phyloP scores from a whole-genome alignment of 2,329 filamentous ascomycete species.

The Magnaporthiopsis poae region DNA sequence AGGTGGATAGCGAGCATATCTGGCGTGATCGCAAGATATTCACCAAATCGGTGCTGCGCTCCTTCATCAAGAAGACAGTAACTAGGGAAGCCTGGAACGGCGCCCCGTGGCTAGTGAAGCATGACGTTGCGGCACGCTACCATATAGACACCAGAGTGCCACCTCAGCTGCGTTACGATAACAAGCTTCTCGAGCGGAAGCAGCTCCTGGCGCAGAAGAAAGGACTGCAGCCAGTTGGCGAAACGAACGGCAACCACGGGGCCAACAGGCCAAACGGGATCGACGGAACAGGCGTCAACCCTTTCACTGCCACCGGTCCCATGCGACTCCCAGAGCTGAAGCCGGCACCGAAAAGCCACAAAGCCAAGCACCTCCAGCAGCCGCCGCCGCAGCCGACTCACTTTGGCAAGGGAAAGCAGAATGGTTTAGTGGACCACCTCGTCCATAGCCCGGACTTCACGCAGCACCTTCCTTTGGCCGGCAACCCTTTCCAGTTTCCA shows the following conservation, averaged over 20 bases:
- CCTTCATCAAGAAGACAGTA: conserved; percentile 93
- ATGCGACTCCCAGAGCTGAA: conserved; percentile 62
- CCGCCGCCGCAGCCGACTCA: conserved; percentile 36
- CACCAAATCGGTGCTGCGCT: conserved; percentile 84
- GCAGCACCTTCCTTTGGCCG: conserved; percentile 27
- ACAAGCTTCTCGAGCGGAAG: conserved; percentile 67
- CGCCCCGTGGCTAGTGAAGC: conserved; percentile 92
- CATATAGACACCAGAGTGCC: conserved; percentile 83
- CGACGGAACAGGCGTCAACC: conserved; percentile 14
- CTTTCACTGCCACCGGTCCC: conserved; percentile 33
- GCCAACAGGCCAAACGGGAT: conserved; percentile 10
- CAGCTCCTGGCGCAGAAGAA: conserved; percentile 59
- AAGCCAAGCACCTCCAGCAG: conserved; percentile 34
- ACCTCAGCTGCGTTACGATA: conserved; percentile 70
- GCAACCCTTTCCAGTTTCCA: conserved; percentile 38
- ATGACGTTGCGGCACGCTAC: conserved; percentile 68
- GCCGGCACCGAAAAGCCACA: conserved; percentile 60
- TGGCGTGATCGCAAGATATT: conserved; percentile 83
- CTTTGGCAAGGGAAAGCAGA: conserved; percentile 28
- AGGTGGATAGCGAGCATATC: conserved; percentile 74
- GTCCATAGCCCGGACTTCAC: neutral
- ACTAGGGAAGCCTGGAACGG: conserved; percentile 85
- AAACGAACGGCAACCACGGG: conserved; percentile 28
- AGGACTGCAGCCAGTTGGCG: conserved; percentile 30
- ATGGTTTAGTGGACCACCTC: conserved; percentile 21